Evolutionary conservation across 768 basidiomycete genomes (phyloP).

Genomic region (Calocybe cyanea): DNA sequence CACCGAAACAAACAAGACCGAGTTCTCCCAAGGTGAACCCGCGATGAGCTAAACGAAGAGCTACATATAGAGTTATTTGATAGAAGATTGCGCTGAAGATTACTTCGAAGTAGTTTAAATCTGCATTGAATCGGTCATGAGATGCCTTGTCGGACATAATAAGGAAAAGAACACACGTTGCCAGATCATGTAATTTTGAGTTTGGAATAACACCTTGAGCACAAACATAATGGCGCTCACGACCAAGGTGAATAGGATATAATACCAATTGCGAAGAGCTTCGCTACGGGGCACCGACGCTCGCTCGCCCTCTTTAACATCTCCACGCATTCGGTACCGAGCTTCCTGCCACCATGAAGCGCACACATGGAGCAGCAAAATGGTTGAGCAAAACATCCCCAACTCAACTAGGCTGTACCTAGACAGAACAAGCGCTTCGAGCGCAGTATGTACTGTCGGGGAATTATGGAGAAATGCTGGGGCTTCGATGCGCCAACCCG

Average conservation of each 20-base stretch:
- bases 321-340: constrained; percentile 33
- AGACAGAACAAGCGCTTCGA: constrained; percentile 57
- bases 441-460: constrained; percentile 37
- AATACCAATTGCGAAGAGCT: constrained; percentile 56
- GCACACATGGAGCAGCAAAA: constrained; percentile 74
- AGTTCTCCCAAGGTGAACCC: constrained; percentile 96
- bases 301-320: constrained; percentile 62
- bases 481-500: constrained; percentile 75
- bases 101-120: constrained; percentile 75
- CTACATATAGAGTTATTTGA: constrained; percentile 88
- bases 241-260: constrained; percentile 57
- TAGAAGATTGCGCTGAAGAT: constrained; percentile 73
- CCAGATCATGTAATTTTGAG: constrained; percentile 55
- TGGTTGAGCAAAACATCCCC: constrained; percentile 74
- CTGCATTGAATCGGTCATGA: constrained; percentile 34
- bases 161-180: constrained; percentile 46
- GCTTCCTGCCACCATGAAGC: constrained; percentile 76
- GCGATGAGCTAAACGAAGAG: constrained; percentile 86
- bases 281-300: constrained; percentile 76
- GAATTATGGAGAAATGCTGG: constrained; percentile 53
- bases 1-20: constrained; percentile 84
- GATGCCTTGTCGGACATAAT: background rate
- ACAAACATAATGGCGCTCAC: constrained; percentile 47
- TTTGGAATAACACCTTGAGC: constrained; percentile 43
- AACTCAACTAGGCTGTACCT: constrained; percentile 77